A percentile compares a stretch with the other conserved stretches of the same genome.
phyloP scores from a whole-genome alignment of 2,329 filamentous ascomycete species.

The Septoria linicola region DNA sequence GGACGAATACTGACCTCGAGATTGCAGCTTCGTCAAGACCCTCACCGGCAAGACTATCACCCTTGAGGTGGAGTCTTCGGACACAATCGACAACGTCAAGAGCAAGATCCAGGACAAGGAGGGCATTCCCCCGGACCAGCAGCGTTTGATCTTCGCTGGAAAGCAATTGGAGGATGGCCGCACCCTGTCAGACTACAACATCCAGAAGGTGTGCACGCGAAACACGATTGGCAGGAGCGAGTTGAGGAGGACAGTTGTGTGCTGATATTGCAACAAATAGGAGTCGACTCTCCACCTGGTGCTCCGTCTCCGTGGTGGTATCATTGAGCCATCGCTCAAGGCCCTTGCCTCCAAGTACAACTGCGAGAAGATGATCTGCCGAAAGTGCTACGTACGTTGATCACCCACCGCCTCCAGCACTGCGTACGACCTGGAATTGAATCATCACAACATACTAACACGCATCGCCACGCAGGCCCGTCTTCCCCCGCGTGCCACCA shows the following conservation, averaged over 20 bases:
- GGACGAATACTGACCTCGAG: slow-evolving; percentile 28
- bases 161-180: slow-evolving; percentile 99
- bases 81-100: slow-evolving; percentile 99
- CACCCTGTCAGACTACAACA: slow-evolving; percentile 97
- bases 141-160: slow-evolving; percentile 97
- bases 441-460: slow-evolving; percentile 11
- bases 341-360: slow-evolving; percentile 99
- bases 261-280: slow-evolving; percentile 48
- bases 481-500: slow-evolving; percentile 96
- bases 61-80: slow-evolving; percentile 97
- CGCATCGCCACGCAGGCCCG: slow-evolving; percentile 55
- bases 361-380: slow-evolving; percentile 99
- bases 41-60: slow-evolving; percentile 99
- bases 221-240: background rate
- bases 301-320: slow-evolving; percentile 97
- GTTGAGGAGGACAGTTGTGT: slow-evolving; percentile 4
- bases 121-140: slow-evolving; percentile 96
- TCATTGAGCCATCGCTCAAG: slow-evolving; percentile 99
- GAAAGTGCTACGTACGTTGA: slow-evolving; percentile 93
- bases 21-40: slow-evolving; percentile 95
- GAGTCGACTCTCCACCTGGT: slow-evolving; percentile 98
- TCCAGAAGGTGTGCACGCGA: slow-evolving; percentile 77
- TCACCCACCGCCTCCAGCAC: background rate
- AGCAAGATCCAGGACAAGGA: slow-evolving; percentile 99
- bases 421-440: too few species aligned